A percentile compares a stretch with the other conserved stretches of the same genome.
Conservation (phyloP, 2,329 filamentous ascomycete species). For the Hortaea werneckii region DNA sequence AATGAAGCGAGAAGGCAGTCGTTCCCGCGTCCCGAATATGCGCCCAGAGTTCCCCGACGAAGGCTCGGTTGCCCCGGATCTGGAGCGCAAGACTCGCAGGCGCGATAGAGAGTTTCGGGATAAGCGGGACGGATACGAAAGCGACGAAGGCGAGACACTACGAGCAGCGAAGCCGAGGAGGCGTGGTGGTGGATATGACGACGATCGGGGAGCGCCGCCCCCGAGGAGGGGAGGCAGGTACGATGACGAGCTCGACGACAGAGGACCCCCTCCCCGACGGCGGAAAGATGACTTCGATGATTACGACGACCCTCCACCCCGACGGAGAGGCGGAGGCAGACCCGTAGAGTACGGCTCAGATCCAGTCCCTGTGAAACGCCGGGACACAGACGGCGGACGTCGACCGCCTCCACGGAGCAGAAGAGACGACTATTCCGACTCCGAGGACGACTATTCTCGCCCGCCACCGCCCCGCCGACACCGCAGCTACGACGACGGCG, state of each 20-base stretch:
- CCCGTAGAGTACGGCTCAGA: conserved; percentile 20
- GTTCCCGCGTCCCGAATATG: conserved; percentile 20
- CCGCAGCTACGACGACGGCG: conserved; percentile 3
- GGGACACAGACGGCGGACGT: conserved; percentile 11
- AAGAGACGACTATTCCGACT: conserved; percentile 10
- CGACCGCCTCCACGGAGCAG: conserved; percentile 10
- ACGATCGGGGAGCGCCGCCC: conserved; percentile 2
- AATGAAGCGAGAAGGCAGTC: conserved; percentile 24
- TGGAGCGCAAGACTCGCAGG: conserved; percentile 23
- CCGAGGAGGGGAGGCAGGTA: conserved; percentile 1
- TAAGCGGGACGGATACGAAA: conserved; percentile 27
- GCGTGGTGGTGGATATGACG: conserved; percentile 7
- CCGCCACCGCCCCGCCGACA: conserved; percentile 1
- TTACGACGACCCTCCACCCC: conserved; percentile 17
- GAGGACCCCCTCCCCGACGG: conserved; percentile 8
- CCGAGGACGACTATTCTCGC: background rate
- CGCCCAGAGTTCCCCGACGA: conserved; percentile 25
- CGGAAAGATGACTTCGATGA: conserved; percentile 3
- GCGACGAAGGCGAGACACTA: conserved; percentile 26
- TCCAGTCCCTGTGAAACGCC: conserved; percentile 16
- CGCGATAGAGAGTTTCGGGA: conserved; percentile 23
- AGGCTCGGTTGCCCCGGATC: conserved; percentile 21
- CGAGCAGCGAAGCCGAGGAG: conserved; percentile 10
- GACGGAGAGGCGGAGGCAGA: conserved; percentile 12
- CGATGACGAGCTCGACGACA: conserved; percentile 2